These are phyloP conservation scores for Phytophthora macrochlamydospora DNA, from an alignment of 352 stramenopile species.

Conservation along the genomic window DNA sequence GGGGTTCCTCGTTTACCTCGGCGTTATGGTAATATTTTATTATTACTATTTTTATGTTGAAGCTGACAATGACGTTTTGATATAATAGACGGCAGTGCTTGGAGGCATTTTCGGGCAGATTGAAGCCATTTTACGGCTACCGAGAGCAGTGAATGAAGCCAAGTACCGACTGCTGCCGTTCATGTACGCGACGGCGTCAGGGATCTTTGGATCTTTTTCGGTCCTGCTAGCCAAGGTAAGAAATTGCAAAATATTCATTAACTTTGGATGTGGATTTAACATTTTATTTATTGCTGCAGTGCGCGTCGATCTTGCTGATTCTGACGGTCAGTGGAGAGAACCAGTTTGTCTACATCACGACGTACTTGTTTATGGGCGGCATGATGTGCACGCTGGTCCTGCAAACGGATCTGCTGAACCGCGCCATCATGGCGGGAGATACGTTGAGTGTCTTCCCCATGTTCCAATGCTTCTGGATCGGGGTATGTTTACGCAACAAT, in stretches of 20 bases:
- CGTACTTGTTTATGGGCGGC: conserved; percentile 82
- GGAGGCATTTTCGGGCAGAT: conserved; percentile 77
- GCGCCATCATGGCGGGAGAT: conserved; percentile 82
- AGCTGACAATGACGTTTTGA: conserved; percentile 32
- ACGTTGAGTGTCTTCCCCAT: conserved; percentile 89
- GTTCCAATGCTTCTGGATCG: conserved; percentile 91
- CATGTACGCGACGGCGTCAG: conserved; percentile 80
- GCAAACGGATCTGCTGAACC: conserved; percentile 86
- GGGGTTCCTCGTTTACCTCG: conserved; percentile 80
- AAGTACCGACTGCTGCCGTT: conserved; percentile 77
- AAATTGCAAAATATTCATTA: conserved; percentile 12
- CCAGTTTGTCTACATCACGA: conserved; percentile 87
- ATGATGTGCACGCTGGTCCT: conserved; percentile 85
- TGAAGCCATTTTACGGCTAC: conserved; percentile 61
- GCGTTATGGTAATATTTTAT: conserved; percentile 61
- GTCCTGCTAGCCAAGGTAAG: conserved; percentile 81
- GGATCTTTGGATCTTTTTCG: conserved; percentile 85
- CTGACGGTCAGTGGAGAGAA: conserved; percentile 80
- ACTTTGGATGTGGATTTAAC: neutral
- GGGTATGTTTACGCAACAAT: conserved; percentile 42
- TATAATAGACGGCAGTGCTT: conserved; percentile 57
- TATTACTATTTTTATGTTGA: neutral
- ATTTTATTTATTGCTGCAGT: conserved; percentile 32
- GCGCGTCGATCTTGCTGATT: conserved; percentile 81
- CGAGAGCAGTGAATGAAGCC: conserved; percentile 53